Evolutionary conservation across 495 filamentous ascomycete genomes (phyloP).

Genomic region (Xylaria bambusicola): DNA sequence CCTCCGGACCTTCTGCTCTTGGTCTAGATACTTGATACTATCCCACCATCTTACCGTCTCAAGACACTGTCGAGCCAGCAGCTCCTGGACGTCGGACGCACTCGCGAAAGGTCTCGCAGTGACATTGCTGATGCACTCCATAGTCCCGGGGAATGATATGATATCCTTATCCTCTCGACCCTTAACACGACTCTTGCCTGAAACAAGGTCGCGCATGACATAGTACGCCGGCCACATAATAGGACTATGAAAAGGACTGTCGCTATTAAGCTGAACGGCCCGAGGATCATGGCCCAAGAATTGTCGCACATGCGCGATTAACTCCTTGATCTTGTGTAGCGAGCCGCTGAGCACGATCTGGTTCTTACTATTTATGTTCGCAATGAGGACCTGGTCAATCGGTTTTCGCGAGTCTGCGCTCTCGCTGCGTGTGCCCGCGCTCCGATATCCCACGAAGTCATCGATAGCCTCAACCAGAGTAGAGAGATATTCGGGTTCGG

Average conservation of each 20-base stretch:
- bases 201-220: conserved; percentile 67
- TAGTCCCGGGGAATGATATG: conserved; percentile 65
- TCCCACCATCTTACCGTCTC: conserved; percentile 96
- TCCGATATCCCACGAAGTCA: conserved; percentile 74
- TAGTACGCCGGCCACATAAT: conserved; percentile 84
- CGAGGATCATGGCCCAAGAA: conserved; percentile 93
- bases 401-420: conserved; percentile 64
- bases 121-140: conserved; percentile 86
- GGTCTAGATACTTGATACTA: conserved; percentile 84
- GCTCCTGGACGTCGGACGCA: conserved; percentile 69
- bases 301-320: conserved; percentile 86
- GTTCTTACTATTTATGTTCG: conserved; percentile 93
- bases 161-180: conserved; percentile 56
- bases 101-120: conserved; percentile 74
- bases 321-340: conserved; percentile 77
- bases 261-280: conserved; percentile 82
- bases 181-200: conserved; percentile 47
- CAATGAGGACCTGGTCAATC: conserved; percentile 85
- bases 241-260: conserved; percentile 89
- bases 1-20: conserved; percentile 76
- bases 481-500: conserved; percentile 71
- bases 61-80: conserved; percentile 75
- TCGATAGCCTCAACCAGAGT: conserved; percentile 70
- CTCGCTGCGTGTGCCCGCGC: conserved; percentile 65
- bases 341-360: conserved; percentile 94